Conservation (phyloP, 768 basidiomycete genomes). For the Austroboletus festivus region DNA sequence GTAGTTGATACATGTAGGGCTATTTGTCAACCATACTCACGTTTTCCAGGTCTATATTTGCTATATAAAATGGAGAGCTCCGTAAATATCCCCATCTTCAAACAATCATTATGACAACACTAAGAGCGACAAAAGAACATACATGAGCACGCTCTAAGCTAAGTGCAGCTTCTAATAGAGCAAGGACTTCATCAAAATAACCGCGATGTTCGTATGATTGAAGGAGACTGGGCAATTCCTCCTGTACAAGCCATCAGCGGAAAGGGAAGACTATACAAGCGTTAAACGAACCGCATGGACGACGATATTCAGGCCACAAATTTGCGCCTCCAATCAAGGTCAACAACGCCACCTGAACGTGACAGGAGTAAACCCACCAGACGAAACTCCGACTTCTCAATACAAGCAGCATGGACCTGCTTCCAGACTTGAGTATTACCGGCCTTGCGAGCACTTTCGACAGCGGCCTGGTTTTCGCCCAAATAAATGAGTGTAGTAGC, state of each 20-base stretch:
- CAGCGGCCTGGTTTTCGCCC: conserved; percentile 96
- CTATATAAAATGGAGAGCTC: conserved; percentile 89
- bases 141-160: conserved; percentile 95
- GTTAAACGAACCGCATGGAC: conserved; percentile 66
- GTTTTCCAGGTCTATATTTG: conserved; percentile 91
- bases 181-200: conserved; percentile 91
- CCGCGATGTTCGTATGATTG: conserved; percentile 87
- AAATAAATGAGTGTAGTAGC: conserved; percentile 98
- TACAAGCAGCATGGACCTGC: conserved; percentile 97
- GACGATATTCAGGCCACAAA: conserved; percentile 96
- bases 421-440: conserved; percentile 99
- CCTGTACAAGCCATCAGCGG: conserved; percentile 38
- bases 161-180: conserved; percentile 89
- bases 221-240: conserved; percentile 72
- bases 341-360: conserved; percentile 1
- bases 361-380: conserved; percentile 46
- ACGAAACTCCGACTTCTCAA: conserved; percentile 96
- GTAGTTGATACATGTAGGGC: not conserved
- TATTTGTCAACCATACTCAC: conserved; percentile 44
- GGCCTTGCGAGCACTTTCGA: conserved; percentile 98
- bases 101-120: conserved; percentile 14
- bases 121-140: conserved; percentile 20
- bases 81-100: conserved; percentile 94
- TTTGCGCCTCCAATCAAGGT: conserved; percentile 67
- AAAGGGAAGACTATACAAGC: not conserved